A percentile compares a stretch with the other conserved stretches of the same genome.
Evolutionary conservation across 768 basidiomycete species (phyloP).

Genomic region (Mycena alexandri): DNA sequence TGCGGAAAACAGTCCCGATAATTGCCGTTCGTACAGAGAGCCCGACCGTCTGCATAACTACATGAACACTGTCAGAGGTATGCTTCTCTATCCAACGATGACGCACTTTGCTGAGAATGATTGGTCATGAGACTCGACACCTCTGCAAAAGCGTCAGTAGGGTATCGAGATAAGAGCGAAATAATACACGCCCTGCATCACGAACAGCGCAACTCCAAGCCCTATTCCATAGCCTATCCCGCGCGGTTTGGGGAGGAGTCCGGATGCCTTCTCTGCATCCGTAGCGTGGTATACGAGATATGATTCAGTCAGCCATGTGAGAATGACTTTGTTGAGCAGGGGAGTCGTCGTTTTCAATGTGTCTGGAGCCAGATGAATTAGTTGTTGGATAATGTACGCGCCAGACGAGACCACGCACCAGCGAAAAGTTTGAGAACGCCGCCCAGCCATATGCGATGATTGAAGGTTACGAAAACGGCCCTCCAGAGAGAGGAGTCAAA

Average conservation of each 20-base stretch:
- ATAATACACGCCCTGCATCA: slow-evolving; percentile 58
- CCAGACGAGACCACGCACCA: slow-evolving; percentile 43
- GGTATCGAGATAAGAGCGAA: not conserved
- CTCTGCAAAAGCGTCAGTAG: slow-evolving; percentile 53
- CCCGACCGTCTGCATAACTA: slow-evolving; percentile 62
- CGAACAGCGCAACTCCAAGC: slow-evolving; percentile 67
- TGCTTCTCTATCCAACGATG: slow-evolving; percentile 42
- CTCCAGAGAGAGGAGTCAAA: slow-evolving; percentile 65
- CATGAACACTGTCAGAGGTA: slow-evolving; percentile 2
- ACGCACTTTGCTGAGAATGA: slow-evolving; percentile 58
- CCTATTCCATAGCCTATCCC: slow-evolving; percentile 75
- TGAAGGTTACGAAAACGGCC: slow-evolving; percentile 62
- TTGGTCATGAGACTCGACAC: slow-evolving; percentile 58
- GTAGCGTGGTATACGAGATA: slow-evolving; percentile 57
- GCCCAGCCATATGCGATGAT: slow-evolving; percentile 59
- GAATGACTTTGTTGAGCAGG: slow-evolving; percentile 67
- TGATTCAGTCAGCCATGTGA: slow-evolving; percentile 69
- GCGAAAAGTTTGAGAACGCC: slow-evolving; percentile 62
- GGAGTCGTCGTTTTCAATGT: slow-evolving; percentile 50
- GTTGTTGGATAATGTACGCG: slow-evolving; percentile 24
- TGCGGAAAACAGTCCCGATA: slow-evolving; percentile 68
- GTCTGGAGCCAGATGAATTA: not conserved
- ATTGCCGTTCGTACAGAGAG: slow-evolving; percentile 60
- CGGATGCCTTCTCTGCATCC: slow-evolving; percentile 51
- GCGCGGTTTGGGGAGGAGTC: slow-evolving; percentile 52